Conservation (phyloP, 1,139 yeast genomes). For the Sugiyamaella castrensis region DNA sequence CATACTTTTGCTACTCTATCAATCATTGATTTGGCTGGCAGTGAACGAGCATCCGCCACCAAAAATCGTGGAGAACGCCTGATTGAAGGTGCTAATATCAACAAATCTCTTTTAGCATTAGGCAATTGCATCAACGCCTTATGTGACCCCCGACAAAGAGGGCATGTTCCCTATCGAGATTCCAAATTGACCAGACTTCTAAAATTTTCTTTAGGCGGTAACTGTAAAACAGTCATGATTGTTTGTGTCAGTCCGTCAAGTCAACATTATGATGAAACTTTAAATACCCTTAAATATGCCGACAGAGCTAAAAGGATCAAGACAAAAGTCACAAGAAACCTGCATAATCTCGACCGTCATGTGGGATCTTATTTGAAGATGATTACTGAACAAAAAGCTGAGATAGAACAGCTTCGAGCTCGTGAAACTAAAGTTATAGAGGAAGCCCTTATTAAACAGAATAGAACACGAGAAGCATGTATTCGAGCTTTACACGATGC, state of each 20-base stretch:
- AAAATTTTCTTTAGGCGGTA: conserved; percentile 90
- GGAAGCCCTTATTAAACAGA: conserved; percentile 25
- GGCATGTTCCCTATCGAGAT: conserved; percentile 87
- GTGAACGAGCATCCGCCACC: conserved; percentile 91
- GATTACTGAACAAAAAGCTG: conserved; percentile 78
- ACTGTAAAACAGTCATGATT: conserved; percentile 92
- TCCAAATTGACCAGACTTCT: conserved; percentile 81
- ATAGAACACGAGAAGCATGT: conserved; percentile 20
- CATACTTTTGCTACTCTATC: conserved; percentile 78
- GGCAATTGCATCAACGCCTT: conserved; percentile 94
- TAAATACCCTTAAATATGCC: conserved; percentile 86
- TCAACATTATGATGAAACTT: conserved; percentile 84
- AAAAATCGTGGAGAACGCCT: conserved; percentile 75
- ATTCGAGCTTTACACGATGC: conserved; percentile 27
- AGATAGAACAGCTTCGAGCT: conserved; percentile 64
- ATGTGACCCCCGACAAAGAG: conserved; percentile 60
- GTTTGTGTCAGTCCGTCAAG: conserved; percentile 89
- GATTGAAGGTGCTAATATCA: conserved; percentile 90
- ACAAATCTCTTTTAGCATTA: conserved; percentile 78
- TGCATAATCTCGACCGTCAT: conserved; percentile 75
- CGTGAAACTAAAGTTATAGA: conserved; percentile 51
- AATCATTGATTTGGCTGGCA: conserved; percentile 89
- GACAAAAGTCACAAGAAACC: conserved; percentile 73
- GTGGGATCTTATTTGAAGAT: conserved; percentile 83
- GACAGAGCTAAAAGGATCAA: conserved; percentile 87